Evolutionary conservation across 345 rosid species (phyloP), one percentile per base, ranked within the genome.

Genomic region (Ceriops zippeliana): DNA sequence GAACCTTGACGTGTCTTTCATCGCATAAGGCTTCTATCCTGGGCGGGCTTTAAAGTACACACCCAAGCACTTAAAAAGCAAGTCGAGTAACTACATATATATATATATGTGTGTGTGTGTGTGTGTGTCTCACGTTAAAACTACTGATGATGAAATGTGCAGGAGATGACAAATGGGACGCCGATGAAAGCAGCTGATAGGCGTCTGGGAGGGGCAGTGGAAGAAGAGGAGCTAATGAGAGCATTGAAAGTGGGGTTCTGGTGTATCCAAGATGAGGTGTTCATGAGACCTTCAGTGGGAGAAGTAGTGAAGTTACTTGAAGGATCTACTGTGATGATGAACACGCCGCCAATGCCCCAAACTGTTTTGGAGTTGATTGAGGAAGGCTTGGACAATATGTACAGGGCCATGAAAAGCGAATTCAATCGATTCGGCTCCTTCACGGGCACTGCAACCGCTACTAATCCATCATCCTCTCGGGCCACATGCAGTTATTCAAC

Each of bases 401-500:
- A 90, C 76, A 83, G 52, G 69, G 92, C 93, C n/a, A 89, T 90
- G 97, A 93, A 85, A 68, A 81, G 90, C 75, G 97, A 87, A 24
- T 71, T 80, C 67, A 80, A 84, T 73, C 86, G 81, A 20, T 74
- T 46, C 42, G 85, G 91, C 71, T 81, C 96, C 63, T 86, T 82
- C 66, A 82, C 37, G 37, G 37, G 37, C 37, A 7, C 87, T 5
- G 49, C 49, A 42, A 52, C 71, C 32, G 79, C 83, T 11, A 56
- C 64, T 32, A 78, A 74, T 52, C 81, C 72, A 38, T 72, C 76
- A 38, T 82, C 90, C 11, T 83, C 96, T 66, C 81, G 58, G 13
- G 98, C 98, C 53, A 85, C 98, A 2, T 93, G 92, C 59, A 90
- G 96, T 76, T 77, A 85, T 73, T 90, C 98, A 5, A 82, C 97